Base-by-base conservation (phyloP, 371 early-diverging fungal genomes). In the Apophysomyces variabilis region DNA sequence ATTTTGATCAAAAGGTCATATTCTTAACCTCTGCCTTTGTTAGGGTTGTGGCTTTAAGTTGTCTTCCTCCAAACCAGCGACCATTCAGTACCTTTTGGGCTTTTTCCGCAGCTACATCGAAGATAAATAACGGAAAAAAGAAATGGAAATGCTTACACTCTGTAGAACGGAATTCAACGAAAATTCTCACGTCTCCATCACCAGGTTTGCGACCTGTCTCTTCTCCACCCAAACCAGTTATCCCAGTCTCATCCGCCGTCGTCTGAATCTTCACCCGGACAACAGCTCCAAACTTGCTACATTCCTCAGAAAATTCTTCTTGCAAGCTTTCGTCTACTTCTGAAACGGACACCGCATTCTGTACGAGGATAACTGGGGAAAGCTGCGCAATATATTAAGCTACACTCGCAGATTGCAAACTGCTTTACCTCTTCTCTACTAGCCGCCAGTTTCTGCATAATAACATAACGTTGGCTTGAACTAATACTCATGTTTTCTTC, bases 31-130 rank as follows among this genome's bases (percentile, higher is more conserved):
- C 38, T 32, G 44, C 18, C 38, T 16, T 60, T 43, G 54, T 50
- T 11, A 50, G 21, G 7, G 54, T 57, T 26, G 69, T 60, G 0
- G 91, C 91, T 8, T 75, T 71, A 14, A 92, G 71, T 18, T 77
- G 85, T 57, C 88, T 80, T 3, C 90, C 91, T 58, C 88, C 90
- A 73, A 92, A 92, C 86, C 90, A 91, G 35, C 92, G 84, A 11
- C 88, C 87, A 61, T 90, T 80, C 60, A 92, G 73, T 41, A 84
- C 83, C 60, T 73, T 73, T 35, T 82, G 62, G 6, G 90, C 90
- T 12, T 75, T 74, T 5, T 78, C 72, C 0, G 89, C 85, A 65
- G 74, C 86, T 84, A 57, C 82, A 81, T 47, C 57, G 35, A 47
- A 16, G 7, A 37, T 18, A 38, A 36, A 32, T 37, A 47, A 39